Evolutionary conservation across 1,284 basidiomycete genomes (phyloP).

Genomic region (Phaffia rhodozyma): DNA sequence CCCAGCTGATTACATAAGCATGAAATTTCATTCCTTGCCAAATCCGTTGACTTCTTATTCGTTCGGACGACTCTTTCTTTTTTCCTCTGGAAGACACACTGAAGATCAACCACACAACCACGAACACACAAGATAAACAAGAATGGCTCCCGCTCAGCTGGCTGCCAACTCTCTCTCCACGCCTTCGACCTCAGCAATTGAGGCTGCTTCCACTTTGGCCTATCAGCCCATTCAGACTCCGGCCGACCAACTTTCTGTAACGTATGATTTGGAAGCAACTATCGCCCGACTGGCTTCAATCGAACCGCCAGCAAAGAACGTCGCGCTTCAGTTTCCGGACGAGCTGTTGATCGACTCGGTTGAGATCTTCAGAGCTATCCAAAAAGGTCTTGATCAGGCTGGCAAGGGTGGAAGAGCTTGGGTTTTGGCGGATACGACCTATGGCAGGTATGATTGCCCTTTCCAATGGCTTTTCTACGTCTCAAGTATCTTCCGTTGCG

Average conservation of each 20-base stretch:
- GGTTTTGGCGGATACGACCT: slow-evolving; percentile 90
- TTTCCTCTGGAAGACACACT: too few species aligned
- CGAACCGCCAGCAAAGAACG: slow-evolving; percentile 24
- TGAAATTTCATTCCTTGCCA: too few species aligned
- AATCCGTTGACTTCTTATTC: too few species aligned
- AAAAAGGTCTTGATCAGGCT: neutral
- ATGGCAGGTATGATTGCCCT: slow-evolving; percentile 59
- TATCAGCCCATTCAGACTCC: slow-evolving; percentile 1
- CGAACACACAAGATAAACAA: too few species aligned
- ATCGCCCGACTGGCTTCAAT: slow-evolving; percentile 6
- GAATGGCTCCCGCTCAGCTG: neutral
- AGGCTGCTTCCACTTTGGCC: neutral
- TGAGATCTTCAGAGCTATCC: slow-evolving; percentile 61
- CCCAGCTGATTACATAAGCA: too few species aligned
- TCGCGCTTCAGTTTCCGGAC: slow-evolving; percentile 92
- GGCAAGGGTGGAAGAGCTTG: slow-evolving; percentile 42
- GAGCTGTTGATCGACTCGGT: slow-evolving; percentile 80
- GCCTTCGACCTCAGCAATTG: slow-evolving; percentile 6
- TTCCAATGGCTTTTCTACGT: neutral
- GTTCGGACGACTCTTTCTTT: too few species aligned
- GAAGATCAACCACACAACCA: too few species aligned
- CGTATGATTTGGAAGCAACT: slow-evolving; percentile 7
- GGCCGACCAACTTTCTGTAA: neutral
- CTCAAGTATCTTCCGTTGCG: too few species aligned
- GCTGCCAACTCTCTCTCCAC: slow-evolving; percentile 14